These are phyloP conservation scores for Penicillium sp. DNA, from an alignment of 2,329 filamentous ascomycete species.

Conservation along the genomic window DNA sequence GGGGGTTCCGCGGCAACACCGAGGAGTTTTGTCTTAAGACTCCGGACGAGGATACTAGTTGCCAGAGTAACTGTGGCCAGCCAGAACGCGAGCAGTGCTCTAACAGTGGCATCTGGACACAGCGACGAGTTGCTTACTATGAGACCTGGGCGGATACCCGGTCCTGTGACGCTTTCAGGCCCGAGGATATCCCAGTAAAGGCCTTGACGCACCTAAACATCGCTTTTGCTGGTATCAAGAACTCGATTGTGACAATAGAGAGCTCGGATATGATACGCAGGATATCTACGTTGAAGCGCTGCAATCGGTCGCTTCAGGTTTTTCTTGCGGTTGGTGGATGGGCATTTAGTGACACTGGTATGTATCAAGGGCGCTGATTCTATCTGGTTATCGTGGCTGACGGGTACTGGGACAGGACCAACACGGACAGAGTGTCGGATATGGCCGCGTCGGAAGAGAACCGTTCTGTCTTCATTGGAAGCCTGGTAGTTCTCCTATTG, in stretches of 20 bases:
- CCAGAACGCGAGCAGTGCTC: neutral
- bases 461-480: neutral
- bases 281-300: neutral
- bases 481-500: neutral
- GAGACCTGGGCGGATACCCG: conserved; percentile 1
- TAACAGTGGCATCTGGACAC: neutral
- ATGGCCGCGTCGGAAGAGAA: neutral
- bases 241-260: neutral
- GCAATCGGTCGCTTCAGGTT: neutral
- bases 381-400: too few relatives aligned
- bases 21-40: conserved; percentile 4
- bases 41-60: neutral
- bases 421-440: conserved; percentile 8
- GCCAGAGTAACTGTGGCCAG: conserved; percentile 7
- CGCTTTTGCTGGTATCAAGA: conserved; percentile 1
- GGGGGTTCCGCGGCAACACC: conserved; percentile 14
- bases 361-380: neutral
- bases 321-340: conserved; percentile 14
- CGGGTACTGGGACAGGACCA: neutral
- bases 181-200: conserved; percentile 4
- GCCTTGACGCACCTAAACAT: conserved; percentile 12
- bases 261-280: neutral
- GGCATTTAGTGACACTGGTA: conserved; percentile 12
- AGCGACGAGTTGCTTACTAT: conserved; percentile 9
- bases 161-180: neutral